These are phyloP conservation scores for Taxillus chinensis DNA, from an alignment of 164 flowering plant species.

Conservation along the genomic window DNA sequence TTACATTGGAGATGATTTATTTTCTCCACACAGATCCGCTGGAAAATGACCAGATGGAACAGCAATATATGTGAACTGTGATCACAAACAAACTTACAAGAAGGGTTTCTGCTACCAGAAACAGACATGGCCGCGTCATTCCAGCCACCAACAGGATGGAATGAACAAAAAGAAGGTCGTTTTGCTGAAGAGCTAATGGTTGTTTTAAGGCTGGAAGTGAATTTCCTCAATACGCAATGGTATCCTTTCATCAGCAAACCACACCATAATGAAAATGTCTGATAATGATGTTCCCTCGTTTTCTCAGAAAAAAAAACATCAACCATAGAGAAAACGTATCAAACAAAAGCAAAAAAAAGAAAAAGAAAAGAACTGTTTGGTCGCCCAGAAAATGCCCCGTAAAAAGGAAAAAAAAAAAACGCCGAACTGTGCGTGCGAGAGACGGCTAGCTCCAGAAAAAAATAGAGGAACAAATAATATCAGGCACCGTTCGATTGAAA, in stretches of 20 bases:
- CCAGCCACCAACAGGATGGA: constrained; percentile 35
- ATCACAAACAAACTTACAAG: constrained; percentile 65
- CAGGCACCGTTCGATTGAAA: too few relatives aligned
- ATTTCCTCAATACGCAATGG: constrained; percentile 12
- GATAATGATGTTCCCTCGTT: too few relatives aligned
- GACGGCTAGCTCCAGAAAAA: too few relatives aligned
- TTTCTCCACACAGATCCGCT: constrained; percentile 85
- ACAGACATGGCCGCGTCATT: constrained; percentile 38
- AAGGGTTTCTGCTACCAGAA: constrained; percentile 37
- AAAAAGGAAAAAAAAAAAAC: too few relatives aligned
- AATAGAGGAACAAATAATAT: too few relatives aligned
- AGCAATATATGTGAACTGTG: background rate
- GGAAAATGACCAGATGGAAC: background rate
- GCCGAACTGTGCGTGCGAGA: too few relatives aligned
- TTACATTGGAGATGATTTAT: too few relatives aligned
- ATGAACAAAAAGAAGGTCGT: constrained; percentile 17
- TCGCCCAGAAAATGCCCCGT: too few relatives aligned
- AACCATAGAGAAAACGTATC: too few relatives aligned
- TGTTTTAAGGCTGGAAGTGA: constrained; percentile 15
- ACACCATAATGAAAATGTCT: constrained; percentile 7
- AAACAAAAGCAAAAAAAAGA: too few relatives aligned
- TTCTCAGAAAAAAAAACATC: too few relatives aligned
- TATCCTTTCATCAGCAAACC: constrained; percentile 12
- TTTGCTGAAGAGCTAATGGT: constrained; percentile 22
- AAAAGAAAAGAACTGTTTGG: too few relatives aligned